A percentile compares a stretch with the other conserved stretches of the same genome.
Conservation (phyloP, 2,329 filamentous ascomycete species). For the Fusarium nygamai region DNA sequence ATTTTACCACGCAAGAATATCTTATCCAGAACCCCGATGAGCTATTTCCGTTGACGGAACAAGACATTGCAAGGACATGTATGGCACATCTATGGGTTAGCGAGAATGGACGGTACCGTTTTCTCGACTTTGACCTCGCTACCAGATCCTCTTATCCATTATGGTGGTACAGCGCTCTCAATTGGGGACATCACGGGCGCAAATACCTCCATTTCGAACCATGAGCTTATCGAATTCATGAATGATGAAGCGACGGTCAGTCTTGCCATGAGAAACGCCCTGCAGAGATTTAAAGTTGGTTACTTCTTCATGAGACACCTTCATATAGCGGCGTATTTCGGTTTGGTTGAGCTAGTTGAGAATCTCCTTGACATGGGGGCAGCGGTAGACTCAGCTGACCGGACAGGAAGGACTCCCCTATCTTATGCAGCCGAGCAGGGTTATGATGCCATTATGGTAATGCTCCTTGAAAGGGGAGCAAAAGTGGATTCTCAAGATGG, state of each 20-base stretch:
- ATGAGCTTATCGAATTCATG: accelerated
- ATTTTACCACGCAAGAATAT: accelerated
- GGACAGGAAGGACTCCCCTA: not conserved
- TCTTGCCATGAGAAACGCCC: not conserved
- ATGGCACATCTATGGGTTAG: not conserved
- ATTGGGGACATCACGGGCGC: not conserved
- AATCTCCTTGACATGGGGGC: not conserved
- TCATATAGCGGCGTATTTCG: not conserved
- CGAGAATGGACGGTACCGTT: not conserved
- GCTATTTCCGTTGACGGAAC: not conserved
- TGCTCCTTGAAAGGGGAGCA: accelerated
- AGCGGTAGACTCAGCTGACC: not conserved
- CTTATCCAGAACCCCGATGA: not conserved
- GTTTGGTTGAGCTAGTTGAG: not conserved
- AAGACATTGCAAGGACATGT: not conserved
- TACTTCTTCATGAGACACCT: not conserved
- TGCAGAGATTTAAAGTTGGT: accelerated
- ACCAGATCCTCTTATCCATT: not conserved
- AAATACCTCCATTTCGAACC: not conserved
- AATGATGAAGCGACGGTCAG: not conserved
- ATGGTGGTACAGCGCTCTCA: not conserved
- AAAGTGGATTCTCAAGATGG: not conserved
- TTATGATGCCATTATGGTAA: accelerated
- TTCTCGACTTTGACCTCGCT: not conserved
- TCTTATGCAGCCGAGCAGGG: not conserved